Conservation (phyloP, 2,329 filamentous ascomycete species). For the Colletotrichum shisoi region DNA sequence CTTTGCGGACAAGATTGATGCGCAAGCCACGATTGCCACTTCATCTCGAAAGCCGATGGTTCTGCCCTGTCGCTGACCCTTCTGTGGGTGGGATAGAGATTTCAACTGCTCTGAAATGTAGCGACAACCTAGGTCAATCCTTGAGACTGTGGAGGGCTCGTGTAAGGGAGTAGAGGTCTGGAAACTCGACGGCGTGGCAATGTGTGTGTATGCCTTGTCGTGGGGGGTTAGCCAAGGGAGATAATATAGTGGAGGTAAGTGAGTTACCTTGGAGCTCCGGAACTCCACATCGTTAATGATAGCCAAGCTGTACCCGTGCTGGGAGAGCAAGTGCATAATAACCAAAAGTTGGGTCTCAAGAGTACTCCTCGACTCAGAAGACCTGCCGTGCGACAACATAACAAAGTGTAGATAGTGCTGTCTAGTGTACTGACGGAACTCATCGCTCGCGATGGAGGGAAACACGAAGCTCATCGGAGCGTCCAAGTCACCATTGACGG, state of each 20-base stretch:
- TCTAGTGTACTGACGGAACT: conserved; percentile 65
- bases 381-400: conserved; percentile 50
- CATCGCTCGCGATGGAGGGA: conserved; percentile 36
- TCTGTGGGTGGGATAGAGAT: not conserved
- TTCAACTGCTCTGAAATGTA: not conserved
- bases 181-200: conserved; percentile 13
- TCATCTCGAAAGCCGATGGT: not conserved
- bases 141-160: not conserved
- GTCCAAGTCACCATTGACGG: conserved; percentile 56
- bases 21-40: conserved; percentile 13
- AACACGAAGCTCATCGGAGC: conserved; percentile 31
- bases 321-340: conserved; percentile 64
- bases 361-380: not conserved
- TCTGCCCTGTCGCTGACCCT: not conserved
- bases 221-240: not conserved
- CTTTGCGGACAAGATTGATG: not conserved
- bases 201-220: conserved; percentile 6
- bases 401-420: conserved; percentile 69
- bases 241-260: too few species aligned
- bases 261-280: conserved; percentile 66
- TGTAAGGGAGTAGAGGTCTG: not conserved
- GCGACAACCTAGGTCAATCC: not conserved
- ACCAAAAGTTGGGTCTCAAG: conserved; percentile 45
- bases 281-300: conserved; percentile 71
- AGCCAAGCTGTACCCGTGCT: conserved; percentile 66